Percentiles rank a stretch among this genome's conserved stretches.
Evolutionary conservation across 345 rosid genomes (phyloP).

Genomic region (Turnera subulata): DNA sequence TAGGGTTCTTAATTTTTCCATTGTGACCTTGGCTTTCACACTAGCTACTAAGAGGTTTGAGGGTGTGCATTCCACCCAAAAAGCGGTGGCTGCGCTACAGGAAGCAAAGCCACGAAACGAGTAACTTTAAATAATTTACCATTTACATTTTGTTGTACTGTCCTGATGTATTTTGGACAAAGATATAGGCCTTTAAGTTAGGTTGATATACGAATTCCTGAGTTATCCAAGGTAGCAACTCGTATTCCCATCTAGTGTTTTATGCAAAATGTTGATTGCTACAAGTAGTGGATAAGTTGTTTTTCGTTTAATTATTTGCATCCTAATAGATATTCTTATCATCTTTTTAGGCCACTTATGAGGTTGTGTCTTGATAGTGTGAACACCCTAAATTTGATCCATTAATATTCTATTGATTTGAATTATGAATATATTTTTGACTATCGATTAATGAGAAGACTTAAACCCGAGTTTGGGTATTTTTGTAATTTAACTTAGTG

Average conservation of each 20-base stretch:
- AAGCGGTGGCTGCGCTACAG: slow-evolving; percentile 61
- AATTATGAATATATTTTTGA: too few relatives aligned
- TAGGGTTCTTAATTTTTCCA: too few relatives aligned
- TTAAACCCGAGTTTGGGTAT: too few relatives aligned
- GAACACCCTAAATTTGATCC: too few relatives aligned
- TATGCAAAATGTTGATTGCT: slow-evolving; percentile 59
- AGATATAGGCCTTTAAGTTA: slow-evolving; percentile 3
- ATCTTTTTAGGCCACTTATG: too few relatives aligned
- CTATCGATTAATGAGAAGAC: too few relatives aligned
- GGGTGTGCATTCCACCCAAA: slow-evolving; percentile 49
- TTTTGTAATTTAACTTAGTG: too few relatives aligned
- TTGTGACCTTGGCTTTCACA: slow-evolving; percentile 9
- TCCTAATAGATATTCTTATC: not conserved
- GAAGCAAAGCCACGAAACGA: slow-evolving; percentile 81
- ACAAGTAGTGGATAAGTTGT: slow-evolving; percentile 66
- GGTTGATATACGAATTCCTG: slow-evolving; percentile 22
- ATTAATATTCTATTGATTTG: too few relatives aligned
- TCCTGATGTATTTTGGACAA: not conserved
- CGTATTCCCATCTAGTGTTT: slow-evolving; percentile 54
- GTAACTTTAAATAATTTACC: slow-evolving; percentile 9
- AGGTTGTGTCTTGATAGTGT: too few relatives aligned
- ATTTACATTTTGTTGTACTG: not conserved
- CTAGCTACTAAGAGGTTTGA: slow-evolving; percentile 83
- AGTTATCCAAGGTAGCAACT: slow-evolving; percentile 67
- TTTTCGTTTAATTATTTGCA: not conserved